Conservation (phyloP, 257 asterid genomes). For the Gentiana macrophylla region DNA sequence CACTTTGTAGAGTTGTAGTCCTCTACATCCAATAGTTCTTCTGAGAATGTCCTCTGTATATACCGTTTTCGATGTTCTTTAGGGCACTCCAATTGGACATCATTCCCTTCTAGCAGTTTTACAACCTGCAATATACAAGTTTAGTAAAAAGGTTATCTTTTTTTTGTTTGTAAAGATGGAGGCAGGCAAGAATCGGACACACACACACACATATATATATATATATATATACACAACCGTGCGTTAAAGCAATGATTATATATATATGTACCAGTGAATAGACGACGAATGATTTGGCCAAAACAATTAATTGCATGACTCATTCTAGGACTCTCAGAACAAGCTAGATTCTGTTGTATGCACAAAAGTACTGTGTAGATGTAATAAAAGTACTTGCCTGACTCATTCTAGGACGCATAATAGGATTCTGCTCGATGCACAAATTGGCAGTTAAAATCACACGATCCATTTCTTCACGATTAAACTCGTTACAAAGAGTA, state of each 20-base stretch:
- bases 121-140: slow-evolving; percentile 21
- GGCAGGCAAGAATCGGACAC: too few relatives aligned
- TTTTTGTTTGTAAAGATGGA: too few relatives aligned
- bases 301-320: too few relatives aligned
- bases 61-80: slow-evolving; percentile 5
- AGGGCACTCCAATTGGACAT: not conserved
- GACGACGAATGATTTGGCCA: too few relatives aligned
- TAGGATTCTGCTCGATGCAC: slow-evolving; percentile 40
- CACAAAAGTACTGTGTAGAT: too few relatives aligned
- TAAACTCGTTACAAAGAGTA: slow-evolving; percentile 26
- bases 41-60: slow-evolving; percentile 36
- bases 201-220: too few relatives aligned
- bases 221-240: too few relatives aligned
- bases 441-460: slow-evolving; percentile 38
- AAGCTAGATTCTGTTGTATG: too few relatives aligned
- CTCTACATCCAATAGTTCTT: slow-evolving; percentile 29
- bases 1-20: slow-evolving; percentile 45
- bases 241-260: too few relatives aligned
- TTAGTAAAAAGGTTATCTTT: too few relatives aligned
- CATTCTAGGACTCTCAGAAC: too few relatives aligned
- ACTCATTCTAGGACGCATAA: slow-evolving; percentile 52
- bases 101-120: slow-evolving; percentile 18
- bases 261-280: too few relatives aligned
- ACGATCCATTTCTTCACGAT: slow-evolving; percentile 30
- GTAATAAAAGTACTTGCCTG: slow-evolving; percentile 30